phyloP scores from a whole-genome alignment of 2,329 filamentous ascomycete species.

The Aulographum hederae region DNA sequence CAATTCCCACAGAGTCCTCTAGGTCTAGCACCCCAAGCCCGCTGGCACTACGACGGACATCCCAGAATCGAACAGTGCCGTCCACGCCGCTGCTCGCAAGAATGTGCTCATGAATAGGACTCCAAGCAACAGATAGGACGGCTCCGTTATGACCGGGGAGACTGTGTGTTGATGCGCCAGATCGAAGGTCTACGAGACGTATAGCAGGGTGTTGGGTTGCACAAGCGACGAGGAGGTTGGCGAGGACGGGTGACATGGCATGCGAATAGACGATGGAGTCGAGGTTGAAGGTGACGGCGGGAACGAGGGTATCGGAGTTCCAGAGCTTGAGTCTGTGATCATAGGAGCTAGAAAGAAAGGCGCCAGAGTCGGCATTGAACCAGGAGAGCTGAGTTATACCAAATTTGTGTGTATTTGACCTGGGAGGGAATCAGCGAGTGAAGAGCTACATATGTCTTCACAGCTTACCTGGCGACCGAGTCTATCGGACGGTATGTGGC shows the following conservation, averaged over 20 bases:
- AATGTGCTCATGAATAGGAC: constrained; percentile 54
- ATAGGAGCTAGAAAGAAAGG: constrained; percentile 61
- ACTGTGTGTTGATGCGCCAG: constrained; percentile 46
- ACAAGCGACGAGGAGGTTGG: constrained; percentile 66
- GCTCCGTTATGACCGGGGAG: constrained; percentile 31
- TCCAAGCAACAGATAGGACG: constrained; percentile 55
- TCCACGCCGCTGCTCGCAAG: constrained; percentile 75
- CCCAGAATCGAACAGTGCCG: constrained; percentile 71
- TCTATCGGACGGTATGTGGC: background rate
- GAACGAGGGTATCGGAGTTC: constrained; percentile 41
- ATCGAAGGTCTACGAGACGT: constrained; percentile 69
- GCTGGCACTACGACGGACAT: constrained; percentile 62
- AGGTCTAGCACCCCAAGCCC: constrained; percentile 64
- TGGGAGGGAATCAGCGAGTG: too few species aligned
- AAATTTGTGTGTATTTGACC: constrained; percentile 50
- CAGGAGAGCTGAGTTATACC: constrained; percentile 62
- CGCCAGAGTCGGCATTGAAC: constrained; percentile 59
- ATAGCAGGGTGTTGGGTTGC: constrained; percentile 75
- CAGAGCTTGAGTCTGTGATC: constrained; percentile 63
- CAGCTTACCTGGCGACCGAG: background rate
- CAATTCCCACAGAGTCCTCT: constrained; percentile 60
- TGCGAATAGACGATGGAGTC: constrained; percentile 58
- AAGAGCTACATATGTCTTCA: too few species aligned
- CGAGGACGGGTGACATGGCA: constrained; percentile 53
- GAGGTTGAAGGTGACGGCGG: constrained; percentile 50